Conservation (phyloP, 1,284 basidiomycete genomes). For the Gymnopus androsaceus region DNA sequence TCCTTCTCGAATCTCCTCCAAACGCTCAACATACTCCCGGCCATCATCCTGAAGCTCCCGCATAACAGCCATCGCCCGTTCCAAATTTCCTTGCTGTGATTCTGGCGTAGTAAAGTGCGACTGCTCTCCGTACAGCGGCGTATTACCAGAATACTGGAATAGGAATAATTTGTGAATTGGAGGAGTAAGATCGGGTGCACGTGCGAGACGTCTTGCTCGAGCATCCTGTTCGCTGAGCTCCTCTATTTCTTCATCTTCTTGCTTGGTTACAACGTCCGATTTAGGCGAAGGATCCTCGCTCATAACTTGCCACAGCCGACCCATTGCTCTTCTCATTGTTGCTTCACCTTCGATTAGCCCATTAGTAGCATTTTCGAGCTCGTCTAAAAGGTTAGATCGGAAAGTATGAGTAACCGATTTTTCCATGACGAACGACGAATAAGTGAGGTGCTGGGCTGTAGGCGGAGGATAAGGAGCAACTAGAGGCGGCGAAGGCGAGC, state of each 20-base stretch:
- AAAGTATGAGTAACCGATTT: constrained; percentile 80
- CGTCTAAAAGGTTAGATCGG: constrained; percentile 72
- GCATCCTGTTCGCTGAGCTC: constrained; percentile 49
- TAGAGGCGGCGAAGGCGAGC: constrained; percentile 59
- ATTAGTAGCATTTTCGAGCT: constrained; percentile 76
- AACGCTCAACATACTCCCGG: constrained; percentile 75
- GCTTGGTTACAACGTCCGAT: constrained; percentile 40
- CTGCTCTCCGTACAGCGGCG: constrained; percentile 48
- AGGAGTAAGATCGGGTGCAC: constrained; percentile 66
- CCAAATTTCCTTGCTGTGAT: constrained; percentile 65
- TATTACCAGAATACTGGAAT: constrained; percentile 44
- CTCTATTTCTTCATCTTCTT: constrained; percentile 28
- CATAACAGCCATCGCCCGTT: constrained; percentile 68
- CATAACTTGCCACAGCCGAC: constrained; percentile 77
- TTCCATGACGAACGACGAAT: constrained; percentile 82
- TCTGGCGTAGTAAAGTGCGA: constrained; percentile 66
- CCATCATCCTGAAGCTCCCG: constrained; percentile 81
- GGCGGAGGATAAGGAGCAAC: constrained; percentile 71
- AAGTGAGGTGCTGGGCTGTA: constrained; percentile 64
- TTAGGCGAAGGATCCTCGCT: constrained; percentile 70
- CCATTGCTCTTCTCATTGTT: constrained; percentile 67
- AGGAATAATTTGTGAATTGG: constrained; percentile 69
- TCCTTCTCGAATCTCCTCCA: constrained; percentile 77
- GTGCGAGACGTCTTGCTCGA: constrained; percentile 49
- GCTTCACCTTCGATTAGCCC: constrained; percentile 79